Percentiles rank a stretch among this genome's conserved stretches.
Evolutionary conservation across 192 early-diverging fungal species (phyloP).

Genomic region (Linnemannia zychae): DNA sequence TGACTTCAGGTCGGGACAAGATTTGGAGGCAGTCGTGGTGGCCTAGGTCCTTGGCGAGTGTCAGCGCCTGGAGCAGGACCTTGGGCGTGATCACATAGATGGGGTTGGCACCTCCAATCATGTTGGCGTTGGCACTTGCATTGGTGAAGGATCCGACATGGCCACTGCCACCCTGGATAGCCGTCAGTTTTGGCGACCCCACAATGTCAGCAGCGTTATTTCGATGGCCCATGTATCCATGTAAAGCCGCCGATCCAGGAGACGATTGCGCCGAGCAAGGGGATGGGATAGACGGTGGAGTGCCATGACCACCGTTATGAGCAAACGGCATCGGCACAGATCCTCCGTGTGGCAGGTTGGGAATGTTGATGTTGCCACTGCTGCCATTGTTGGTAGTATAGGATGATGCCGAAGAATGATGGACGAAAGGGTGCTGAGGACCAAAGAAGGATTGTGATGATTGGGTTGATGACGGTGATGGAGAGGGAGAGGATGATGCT

Average conservation of each 20-base stretch:
- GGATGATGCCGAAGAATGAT: conserved; percentile 45
- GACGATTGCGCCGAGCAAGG: conserved; percentile 56
- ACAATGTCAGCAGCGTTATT: conserved; percentile 25
- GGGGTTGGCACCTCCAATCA: conserved; percentile 43
- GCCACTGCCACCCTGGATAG: conserved; percentile 35
- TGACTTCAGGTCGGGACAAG: conserved; percentile 46
- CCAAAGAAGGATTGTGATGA: conserved; percentile 57
- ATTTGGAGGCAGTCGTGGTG: conserved; percentile 50
- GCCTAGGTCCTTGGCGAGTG: conserved; percentile 45
- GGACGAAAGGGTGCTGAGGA: conserved; percentile 36
- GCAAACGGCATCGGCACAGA: conserved; percentile 52
- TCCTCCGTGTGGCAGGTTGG: conserved; percentile 32
- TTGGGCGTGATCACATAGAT: conserved; percentile 52
- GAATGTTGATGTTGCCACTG: conserved; percentile 50
- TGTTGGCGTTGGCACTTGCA: conserved; percentile 50
- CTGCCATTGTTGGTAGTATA: conserved; percentile 54
- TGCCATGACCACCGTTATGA: conserved; percentile 33
- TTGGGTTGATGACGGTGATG: conserved; percentile 49
- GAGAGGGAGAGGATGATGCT: conserved; percentile 47
- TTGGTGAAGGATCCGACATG: conserved; percentile 50
- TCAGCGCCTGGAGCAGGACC: conserved; percentile 45
- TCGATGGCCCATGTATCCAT: conserved; percentile 50
- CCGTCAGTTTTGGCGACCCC: conserved; percentile 33
- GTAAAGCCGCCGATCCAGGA: conserved; percentile 31
- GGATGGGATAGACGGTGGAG: conserved; percentile 48